Evolutionary conservation across 2,329 filamentous ascomycete species (phyloP).

Genomic region (Scedosporium aurantiacum): DNA sequence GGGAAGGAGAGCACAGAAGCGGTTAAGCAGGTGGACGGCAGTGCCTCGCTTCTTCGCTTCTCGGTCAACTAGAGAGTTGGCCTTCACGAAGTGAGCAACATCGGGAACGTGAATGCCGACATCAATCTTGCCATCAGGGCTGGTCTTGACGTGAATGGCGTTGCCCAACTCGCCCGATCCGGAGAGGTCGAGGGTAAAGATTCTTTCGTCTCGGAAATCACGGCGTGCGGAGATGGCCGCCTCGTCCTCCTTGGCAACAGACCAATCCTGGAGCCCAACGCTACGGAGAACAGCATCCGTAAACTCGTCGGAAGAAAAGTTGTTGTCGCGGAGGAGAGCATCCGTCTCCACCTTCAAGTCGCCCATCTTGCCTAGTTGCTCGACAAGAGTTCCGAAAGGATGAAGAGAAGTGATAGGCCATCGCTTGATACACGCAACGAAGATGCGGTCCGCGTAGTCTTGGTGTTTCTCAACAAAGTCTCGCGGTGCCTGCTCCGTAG

Average conservation of each 20-base stretch:
- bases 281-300: conserved; percentile 92
- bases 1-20: conserved; percentile 77
- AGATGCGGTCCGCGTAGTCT: conserved; percentile 94
- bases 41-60: conserved; percentile 98
- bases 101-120: conserved; percentile 93
- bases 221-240: conserved; percentile 61
- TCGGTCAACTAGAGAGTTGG: conserved; percentile 87
- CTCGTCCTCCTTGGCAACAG: conserved; percentile 72
- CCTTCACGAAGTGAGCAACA: conserved; percentile 92
- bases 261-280: conserved; percentile 87
- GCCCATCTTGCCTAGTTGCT: conserved; percentile 94
- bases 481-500: conserved; percentile 90
- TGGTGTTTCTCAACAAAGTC: conserved; percentile 99
- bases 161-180: conserved; percentile 82
- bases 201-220: conserved; percentile 80
- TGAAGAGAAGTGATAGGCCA: conserved; percentile 99
- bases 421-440: conserved; percentile 97
- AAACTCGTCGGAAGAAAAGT: conserved; percentile 95
- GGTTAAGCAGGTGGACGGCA: conserved; percentile 87
- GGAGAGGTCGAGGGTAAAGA: conserved; percentile 86
- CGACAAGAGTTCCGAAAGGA: conserved; percentile 93
- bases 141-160: conserved; percentile 81
- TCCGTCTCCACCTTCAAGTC: conserved; percentile 97
- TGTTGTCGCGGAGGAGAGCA: conserved; percentile 93
- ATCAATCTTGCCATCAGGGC: conserved; percentile 76